Evolutionary conservation across 352 stramenopile species (phyloP).

Genomic region (Phytopythium litorale): DNA sequence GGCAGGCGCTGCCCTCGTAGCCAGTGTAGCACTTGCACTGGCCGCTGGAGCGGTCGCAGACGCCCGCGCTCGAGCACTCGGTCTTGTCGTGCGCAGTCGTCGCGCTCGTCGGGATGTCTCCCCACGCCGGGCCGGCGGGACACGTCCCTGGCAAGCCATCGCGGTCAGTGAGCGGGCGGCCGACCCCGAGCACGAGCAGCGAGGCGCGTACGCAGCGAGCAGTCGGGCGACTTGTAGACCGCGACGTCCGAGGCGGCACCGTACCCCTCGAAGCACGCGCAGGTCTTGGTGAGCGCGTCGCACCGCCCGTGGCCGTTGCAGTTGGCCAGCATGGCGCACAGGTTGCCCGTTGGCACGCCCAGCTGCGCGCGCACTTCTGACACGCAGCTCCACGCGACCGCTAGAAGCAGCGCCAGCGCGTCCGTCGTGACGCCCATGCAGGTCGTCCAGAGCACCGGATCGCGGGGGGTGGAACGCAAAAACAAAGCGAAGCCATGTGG

Average conservation of each 20-base stretch:
- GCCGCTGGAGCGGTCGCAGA: constrained; percentile 48
- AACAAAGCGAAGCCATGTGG: constrained; percentile 2
- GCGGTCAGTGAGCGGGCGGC: background rate
- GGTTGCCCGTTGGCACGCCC: constrained; percentile 50
- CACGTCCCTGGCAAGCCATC: constrained; percentile 43
- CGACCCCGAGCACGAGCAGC: background rate
- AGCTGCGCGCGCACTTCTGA: constrained; percentile 26
- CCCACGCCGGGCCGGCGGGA: constrained; percentile 60
- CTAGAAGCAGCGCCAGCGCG: background rate
- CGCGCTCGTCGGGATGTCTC: constrained; percentile 34
- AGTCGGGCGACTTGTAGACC: constrained; percentile 78
- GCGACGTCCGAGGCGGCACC: constrained; percentile 79
- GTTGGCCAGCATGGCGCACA: constrained; percentile 76
- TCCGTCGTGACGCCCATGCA: background rate
- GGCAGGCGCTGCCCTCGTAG: constrained; percentile 70
- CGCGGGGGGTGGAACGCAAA: background rate
- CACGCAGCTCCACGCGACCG: background rate
- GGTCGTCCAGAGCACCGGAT: background rate
- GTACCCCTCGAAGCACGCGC: constrained; percentile 86
- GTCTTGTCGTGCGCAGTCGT: constrained; percentile 35
- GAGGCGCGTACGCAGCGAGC: constrained; percentile 47
- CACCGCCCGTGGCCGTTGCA: constrained; percentile 90
- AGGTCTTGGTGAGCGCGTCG: constrained; percentile 79
- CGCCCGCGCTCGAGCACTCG: constrained; percentile 65
- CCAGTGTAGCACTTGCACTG: constrained; percentile 63